Conservation (phyloP, 805 yeast genomes). For the Aciculoconidium aculeatum region DNA sequence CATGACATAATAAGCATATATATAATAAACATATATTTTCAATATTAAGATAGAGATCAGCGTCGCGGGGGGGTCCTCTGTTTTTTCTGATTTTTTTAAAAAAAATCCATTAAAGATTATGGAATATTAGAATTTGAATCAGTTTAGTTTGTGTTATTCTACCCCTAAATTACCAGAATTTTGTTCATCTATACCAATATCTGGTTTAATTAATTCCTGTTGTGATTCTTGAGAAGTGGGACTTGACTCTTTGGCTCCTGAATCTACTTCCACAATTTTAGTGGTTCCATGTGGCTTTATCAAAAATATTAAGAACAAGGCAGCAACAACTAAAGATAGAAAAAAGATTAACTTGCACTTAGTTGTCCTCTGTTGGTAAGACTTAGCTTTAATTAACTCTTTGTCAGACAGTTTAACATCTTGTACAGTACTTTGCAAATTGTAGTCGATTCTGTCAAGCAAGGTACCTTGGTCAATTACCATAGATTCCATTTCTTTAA, state of each 20-base stretch:
- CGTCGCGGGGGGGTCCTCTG: constrained; percentile 3
- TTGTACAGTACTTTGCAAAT: constrained; percentile 71
- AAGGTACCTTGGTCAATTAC: constrained; percentile 95
- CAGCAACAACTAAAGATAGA: constrained; percentile 62
- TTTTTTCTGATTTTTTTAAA: constrained; percentile 9
- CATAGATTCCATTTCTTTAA: constrained; percentile 86
- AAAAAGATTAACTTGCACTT: constrained; percentile 85
- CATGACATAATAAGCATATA: no score
- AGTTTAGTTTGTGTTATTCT: no score
- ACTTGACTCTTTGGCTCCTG: no score
- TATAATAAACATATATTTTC: no score
- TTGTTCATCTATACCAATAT: not conserved
- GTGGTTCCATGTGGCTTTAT: constrained; percentile 49
- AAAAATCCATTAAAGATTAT: no score
- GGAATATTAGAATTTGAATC: no score
- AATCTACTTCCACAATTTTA: constrained; percentile 17
- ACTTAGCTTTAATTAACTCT: constrained; percentile 70
- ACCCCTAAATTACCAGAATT: not conserved
- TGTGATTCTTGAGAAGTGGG: no score
- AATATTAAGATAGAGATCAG: no score
- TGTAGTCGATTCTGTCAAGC: constrained; percentile 90
- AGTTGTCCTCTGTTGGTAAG: constrained; percentile 81
- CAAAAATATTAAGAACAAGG: constrained; percentile 63
- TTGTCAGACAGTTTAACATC: constrained; percentile 73
- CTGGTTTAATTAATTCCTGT: not conserved